A percentile compares a stretch with the other conserved stretches of the same genome.
phyloP scores from a whole-genome alignment of 208 protist genomes.

The Wallacemonas sp. region DNA sequence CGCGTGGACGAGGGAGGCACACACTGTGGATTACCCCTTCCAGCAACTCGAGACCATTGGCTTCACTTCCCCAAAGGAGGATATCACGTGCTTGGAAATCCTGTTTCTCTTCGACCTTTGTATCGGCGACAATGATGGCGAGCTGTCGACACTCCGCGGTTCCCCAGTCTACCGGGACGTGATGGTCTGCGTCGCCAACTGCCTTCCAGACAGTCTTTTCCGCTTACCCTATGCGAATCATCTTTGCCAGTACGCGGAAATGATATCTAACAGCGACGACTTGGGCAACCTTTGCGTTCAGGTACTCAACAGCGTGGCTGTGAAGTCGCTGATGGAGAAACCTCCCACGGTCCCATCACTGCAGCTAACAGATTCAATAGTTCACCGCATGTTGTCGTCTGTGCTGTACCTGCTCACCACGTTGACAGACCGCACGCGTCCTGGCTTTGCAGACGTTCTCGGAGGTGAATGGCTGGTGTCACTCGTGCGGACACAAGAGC shows the following conservation, averaged over 20 bases:
- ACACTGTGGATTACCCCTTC: conserved; percentile 1
- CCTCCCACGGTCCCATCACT: conserved; percentile 13
- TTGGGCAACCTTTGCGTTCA: conserved; percentile 44
- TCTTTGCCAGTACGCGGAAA: conserved; percentile 52
- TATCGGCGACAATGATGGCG: background rate
- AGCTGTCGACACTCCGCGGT: background rate
- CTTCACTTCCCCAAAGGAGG: background rate
- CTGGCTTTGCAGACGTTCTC: background rate
- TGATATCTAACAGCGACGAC: conserved; percentile 11
- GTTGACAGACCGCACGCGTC: background rate
- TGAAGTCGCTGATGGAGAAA: conserved; percentile 21
- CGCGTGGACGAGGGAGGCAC: background rate
- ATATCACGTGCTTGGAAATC: background rate
- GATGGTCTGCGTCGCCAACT: conserved; percentile 26
- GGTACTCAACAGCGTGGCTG: conserved; percentile 58
- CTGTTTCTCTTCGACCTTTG: conserved; percentile 3
- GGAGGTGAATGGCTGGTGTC: conserved; percentile 5
- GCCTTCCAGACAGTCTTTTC: conserved; percentile 44
- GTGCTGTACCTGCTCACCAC: conserved; percentile 40
- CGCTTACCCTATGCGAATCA: conserved; percentile 51
- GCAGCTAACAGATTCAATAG: conserved; percentile 41
- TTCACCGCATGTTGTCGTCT: conserved; percentile 49
- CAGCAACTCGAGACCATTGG: background rate
- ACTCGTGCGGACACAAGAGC: background rate
- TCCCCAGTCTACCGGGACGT: conserved; percentile 2